A percentile compares a stretch with the other conserved stretches of the same genome.
Evolutionary conservation across 2,329 filamentous ascomycete species (phyloP).

Genomic region (Paraconiothyrium brasiliense): DNA sequence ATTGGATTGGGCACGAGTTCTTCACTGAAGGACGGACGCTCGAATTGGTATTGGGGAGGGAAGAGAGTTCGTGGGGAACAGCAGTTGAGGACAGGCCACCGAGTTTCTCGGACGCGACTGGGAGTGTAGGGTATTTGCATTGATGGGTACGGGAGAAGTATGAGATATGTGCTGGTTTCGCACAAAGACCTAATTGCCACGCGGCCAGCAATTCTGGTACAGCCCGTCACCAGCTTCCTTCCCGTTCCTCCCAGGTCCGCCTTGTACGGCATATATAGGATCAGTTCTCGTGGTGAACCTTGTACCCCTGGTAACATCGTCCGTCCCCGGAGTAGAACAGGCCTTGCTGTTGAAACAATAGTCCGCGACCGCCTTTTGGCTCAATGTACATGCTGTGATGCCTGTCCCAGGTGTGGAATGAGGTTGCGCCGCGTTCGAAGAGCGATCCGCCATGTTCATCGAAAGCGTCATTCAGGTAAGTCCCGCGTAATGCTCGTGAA

Average conservation of each 20-base stretch:
- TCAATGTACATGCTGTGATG: constrained; percentile 53
- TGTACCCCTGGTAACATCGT: constrained; percentile 62
- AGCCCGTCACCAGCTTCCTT: neutral
- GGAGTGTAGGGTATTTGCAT: neutral
- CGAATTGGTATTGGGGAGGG: constrained; percentile 53
- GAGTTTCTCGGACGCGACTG: constrained; percentile 22
- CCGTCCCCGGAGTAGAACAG: constrained; percentile 61
- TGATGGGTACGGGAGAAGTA: neutral
- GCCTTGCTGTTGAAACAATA: constrained; percentile 65
- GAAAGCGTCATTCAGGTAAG: constrained; percentile 54
- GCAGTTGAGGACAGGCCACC: constrained; percentile 47
- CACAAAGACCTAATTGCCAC: neutral
- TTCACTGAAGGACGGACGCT: constrained; percentile 55
- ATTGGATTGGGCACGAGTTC: constrained; percentile 58
- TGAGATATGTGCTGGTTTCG: no score
- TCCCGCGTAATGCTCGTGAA: constrained; percentile 17
- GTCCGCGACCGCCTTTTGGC: constrained; percentile 61
- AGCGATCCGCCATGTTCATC: constrained; percentile 24
- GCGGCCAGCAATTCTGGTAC: neutral
- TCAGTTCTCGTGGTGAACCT: constrained; percentile 68
- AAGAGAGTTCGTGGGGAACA: constrained; percentile 57
- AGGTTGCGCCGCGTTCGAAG: constrained; percentile 65
- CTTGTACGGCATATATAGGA: constrained; percentile 59
- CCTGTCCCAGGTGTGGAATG: constrained; percentile 55
- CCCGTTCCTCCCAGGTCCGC: neutral